These are phyloP conservation scores for Fraxinus pennsylvanica DNA, from an alignment of 257 asterid genomes.

Conservation along the genomic window DNA sequence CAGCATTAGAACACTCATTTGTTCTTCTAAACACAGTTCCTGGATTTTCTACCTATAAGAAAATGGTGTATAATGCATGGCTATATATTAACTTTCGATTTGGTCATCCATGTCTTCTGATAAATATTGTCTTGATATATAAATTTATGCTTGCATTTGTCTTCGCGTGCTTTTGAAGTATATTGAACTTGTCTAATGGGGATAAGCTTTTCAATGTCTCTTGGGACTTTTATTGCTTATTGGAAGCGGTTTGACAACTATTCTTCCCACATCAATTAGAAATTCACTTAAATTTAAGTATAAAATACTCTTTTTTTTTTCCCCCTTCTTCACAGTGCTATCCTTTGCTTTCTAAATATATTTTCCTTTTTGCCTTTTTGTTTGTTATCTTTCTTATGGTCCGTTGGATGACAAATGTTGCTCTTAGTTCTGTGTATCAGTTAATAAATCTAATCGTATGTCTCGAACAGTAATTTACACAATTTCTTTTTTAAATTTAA, in stretches of 20 bases:
- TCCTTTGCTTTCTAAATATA: not conserved
- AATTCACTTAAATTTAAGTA: not conserved
- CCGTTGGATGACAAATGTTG: not conserved
- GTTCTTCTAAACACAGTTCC: not conserved
- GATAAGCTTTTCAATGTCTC: too few species aligned
- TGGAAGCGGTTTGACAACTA: not conserved
- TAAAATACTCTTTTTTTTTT: not conserved
- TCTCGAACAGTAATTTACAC: slow-evolving; percentile 2
- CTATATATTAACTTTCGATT: too few species aligned
- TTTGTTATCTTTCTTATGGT: not conserved
- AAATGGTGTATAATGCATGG: too few species aligned
- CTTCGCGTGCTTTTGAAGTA: not conserved
- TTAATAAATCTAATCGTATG: not conserved
- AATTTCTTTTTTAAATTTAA: slow-evolving; percentile 10
- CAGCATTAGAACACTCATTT: not conserved
- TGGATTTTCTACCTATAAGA: not conserved
- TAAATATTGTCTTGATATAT: not conserved
- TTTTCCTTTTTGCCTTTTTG: not conserved
- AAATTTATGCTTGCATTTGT: not conserved
- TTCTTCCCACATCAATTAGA: not conserved
- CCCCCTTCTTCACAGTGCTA: not conserved
- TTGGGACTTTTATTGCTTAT: not conserved
- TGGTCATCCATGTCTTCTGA: not conserved
- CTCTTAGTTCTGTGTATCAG: not conserved
- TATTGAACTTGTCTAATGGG: not conserved